Conservation (phyloP, 169 alveolate species). For the Cardiosporidium cionae region DNA sequence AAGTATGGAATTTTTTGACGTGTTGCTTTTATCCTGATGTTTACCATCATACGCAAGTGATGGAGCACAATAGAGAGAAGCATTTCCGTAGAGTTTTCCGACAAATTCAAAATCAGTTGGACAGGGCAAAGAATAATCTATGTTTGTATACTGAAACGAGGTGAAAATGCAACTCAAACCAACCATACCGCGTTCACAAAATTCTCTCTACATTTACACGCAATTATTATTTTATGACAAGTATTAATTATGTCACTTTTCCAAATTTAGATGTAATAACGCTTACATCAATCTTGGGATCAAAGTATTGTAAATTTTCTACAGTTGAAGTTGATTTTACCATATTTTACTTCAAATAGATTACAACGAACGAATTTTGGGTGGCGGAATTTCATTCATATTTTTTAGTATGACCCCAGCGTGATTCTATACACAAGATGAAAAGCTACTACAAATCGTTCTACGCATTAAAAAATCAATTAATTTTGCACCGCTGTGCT, state of each 20-base stretch:
- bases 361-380: neutral
- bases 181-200: neutral
- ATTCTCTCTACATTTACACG: neutral
- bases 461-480: too few relatives aligned
- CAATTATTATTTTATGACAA: too few relatives aligned
- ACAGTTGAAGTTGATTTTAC: neutral
- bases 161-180: neutral
- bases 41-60: neutral
- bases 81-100: neutral
- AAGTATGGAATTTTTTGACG: too few relatives aligned
- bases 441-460: too few relatives aligned
- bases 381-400: neutral
- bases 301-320: neutral
- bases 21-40: too few relatives aligned
- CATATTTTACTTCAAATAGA: neutral
- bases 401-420: neutral
- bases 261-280: neutral
- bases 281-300: neutral
- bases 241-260: neutral
- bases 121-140: neutral
- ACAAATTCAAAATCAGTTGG: neutral
- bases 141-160: neutral
- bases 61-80: neutral
- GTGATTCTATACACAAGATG: neutral
- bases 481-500: too few relatives aligned